phyloP scores from a whole-genome alignment of 2,329 filamentous ascomycete species.

The Cercospora citrullina region DNA sequence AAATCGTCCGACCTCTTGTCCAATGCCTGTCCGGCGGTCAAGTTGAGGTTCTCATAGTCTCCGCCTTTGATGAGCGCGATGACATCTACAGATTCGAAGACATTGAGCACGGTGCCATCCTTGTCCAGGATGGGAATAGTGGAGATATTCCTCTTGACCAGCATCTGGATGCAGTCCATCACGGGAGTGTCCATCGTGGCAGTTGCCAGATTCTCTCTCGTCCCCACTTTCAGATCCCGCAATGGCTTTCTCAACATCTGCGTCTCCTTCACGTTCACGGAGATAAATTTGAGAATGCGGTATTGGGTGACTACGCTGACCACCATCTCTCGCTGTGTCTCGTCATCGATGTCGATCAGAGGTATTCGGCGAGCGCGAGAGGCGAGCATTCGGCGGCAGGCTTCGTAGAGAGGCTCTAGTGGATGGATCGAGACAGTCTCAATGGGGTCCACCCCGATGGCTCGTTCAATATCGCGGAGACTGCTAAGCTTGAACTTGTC shows the following conservation, averaged over 20 bases:
- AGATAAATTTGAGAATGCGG: slow-evolving; percentile 96
- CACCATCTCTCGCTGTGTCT: slow-evolving; percentile 87
- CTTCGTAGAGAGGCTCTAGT: slow-evolving; percentile 86
- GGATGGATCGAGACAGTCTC: slow-evolving; percentile 97
- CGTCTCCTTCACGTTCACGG: slow-evolving; percentile 89
- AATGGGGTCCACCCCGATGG: slow-evolving; percentile 84
- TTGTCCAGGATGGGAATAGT: slow-evolving; percentile 92
- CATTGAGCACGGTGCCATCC: slow-evolving; percentile 77
- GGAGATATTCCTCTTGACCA: slow-evolving; percentile 91
- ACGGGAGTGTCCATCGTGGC: slow-evolving; percentile 87
- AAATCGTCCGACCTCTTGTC: slow-evolving; percentile 87
- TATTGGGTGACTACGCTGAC: slow-evolving; percentile 98
- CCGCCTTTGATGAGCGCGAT: slow-evolving; percentile 94
- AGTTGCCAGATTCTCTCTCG: slow-evolving; percentile 77
- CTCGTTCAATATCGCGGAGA: slow-evolving; percentile 91
- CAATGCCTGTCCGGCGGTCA: slow-evolving; percentile 84
- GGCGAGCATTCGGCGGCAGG: slow-evolving; percentile 89
- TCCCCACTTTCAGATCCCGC: slow-evolving; percentile 79
- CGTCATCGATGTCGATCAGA: slow-evolving; percentile 88
- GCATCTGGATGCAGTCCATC: slow-evolving; percentile 88
- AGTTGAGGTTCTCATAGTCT: slow-evolving; percentile 83
- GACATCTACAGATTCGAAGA: slow-evolving; percentile 97
- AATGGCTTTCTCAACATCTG: slow-evolving; percentile 85
- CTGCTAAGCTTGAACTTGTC: slow-evolving; percentile 93
- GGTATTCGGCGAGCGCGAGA: slow-evolving; percentile 92